Percentiles rank a stretch among this genome's conserved stretches.
These are phyloP conservation scores for Pyrus bretschneideri DNA, from an alignment of 306 rosid species.

Conservation along the genomic window DNA sequence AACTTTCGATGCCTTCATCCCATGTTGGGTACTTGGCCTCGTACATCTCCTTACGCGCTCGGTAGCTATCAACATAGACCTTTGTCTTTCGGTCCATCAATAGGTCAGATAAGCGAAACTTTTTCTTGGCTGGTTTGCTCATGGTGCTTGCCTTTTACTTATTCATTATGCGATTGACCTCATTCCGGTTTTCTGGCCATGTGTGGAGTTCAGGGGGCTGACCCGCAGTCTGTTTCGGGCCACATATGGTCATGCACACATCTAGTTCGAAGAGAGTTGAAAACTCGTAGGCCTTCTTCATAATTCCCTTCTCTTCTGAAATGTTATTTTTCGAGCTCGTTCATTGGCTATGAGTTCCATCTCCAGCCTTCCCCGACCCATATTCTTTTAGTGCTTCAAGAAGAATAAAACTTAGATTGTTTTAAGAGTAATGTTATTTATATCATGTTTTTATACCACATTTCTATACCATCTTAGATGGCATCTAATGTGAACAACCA, in stretches of 20 bases:
- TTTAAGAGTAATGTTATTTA: too few species aligned
- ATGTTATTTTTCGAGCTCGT: background rate
- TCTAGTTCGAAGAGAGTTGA: background rate
- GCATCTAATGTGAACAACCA: too few species aligned
- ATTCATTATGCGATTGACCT: background rate
- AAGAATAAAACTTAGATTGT: too few species aligned
- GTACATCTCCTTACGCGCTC: background rate
- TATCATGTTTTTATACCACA: too few species aligned
- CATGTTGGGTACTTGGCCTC: constrained; percentile 7
- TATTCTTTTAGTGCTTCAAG: background rate
- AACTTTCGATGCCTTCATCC: background rate
- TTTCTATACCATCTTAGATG: too few species aligned
- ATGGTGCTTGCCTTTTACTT: background rate
- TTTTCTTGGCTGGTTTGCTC: background rate
- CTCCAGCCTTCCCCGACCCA: constrained; percentile 14
- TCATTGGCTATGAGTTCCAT: constrained; percentile 3
- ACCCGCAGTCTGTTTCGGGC: background rate
- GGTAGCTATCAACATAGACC: background rate
- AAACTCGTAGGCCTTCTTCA: constrained; percentile 8
- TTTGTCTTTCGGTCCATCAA: background rate
- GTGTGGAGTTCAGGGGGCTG: background rate
- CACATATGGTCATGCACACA: constrained; percentile 1
- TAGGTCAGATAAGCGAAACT: background rate
- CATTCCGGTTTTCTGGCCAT: background rate
- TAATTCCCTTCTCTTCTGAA: constrained; percentile 11